These are phyloP conservation scores for Fusarium lateritium DNA, from an alignment of 2,329 filamentous ascomycete genomes.

Conservation along the genomic window DNA sequence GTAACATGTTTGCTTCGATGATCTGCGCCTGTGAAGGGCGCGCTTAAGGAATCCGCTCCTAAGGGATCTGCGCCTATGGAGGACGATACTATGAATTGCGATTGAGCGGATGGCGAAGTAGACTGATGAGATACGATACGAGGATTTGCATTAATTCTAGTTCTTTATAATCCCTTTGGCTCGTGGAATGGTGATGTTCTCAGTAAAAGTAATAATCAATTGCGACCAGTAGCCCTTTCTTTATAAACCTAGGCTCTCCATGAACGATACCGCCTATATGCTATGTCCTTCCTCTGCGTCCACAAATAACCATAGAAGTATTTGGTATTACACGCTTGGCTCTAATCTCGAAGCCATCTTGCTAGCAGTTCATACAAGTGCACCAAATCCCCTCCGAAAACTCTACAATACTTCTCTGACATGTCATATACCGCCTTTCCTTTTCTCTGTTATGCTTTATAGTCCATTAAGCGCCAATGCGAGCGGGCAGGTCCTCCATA, in stretches of 20 bases:
- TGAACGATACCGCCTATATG: constrained; percentile 5
- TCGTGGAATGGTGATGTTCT: neutral
- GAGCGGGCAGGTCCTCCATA: constrained; percentile 61
- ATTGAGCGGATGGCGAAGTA: constrained; percentile 24
- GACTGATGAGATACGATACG: constrained; percentile 31
- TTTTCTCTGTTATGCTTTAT: neutral
- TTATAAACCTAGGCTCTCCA: constrained; percentile 14
- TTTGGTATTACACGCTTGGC: constrained; percentile 32
- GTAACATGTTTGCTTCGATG: constrained; percentile 23
- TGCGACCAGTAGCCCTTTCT: constrained; percentile 7
- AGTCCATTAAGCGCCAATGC: constrained; percentile 31
- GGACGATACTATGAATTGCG: constrained; percentile 1
- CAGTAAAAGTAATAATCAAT: constrained; percentile 4
- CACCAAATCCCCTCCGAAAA: constrained; percentile 4
- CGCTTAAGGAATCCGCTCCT: neutral
- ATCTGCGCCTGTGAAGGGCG: constrained; percentile 11
- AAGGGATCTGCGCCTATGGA: neutral
- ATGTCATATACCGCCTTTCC: neutral
- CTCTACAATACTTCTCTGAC: constrained; percentile 8
- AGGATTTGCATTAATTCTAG: constrained; percentile 12
- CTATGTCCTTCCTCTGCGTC: neutral
- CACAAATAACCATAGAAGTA: constrained; percentile 11
- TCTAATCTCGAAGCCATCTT: constrained; percentile 24
- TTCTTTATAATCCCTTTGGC: neutral
- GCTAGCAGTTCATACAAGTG: constrained; percentile 23